These are phyloP conservation scores for Coniosporium tulheliwenetii DNA, from an alignment of 2,329 filamentous ascomycete genomes.

Conservation along the genomic window DNA sequence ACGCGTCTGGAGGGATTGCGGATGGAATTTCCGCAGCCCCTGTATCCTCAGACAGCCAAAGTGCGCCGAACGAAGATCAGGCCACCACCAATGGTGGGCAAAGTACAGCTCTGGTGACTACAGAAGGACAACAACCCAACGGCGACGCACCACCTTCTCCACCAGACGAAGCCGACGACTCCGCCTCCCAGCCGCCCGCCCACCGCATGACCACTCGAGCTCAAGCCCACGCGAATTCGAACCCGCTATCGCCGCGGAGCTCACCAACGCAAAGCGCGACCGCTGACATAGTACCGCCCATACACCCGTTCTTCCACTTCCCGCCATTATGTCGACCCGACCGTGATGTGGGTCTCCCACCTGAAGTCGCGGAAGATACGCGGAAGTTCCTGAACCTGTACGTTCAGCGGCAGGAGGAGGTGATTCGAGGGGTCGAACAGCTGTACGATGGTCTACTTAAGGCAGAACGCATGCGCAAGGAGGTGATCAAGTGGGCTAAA, in stretches of 20 bases:
- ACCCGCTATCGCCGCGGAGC: constrained; percentile 7
- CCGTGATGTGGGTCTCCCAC: constrained; percentile 55
- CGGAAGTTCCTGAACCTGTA: constrained; percentile 59
- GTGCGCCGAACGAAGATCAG: not conserved
- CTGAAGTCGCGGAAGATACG: constrained; percentile 62
- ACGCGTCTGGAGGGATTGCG: not conserved
- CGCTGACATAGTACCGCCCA: constrained; percentile 30
- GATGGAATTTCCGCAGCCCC: not conserved
- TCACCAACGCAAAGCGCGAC: constrained; percentile 13
- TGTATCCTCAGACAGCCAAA: not conserved
- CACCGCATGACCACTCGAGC: constrained; percentile 41
- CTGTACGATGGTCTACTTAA: constrained; percentile 57
- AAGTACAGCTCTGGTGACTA: not conserved
- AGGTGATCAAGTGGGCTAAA: constrained; percentile 61
- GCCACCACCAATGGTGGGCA: not conserved
- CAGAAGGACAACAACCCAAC: not conserved
- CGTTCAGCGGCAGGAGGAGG: constrained; percentile 75
- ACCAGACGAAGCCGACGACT: constrained; percentile 21
- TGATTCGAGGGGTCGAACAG: constrained; percentile 53
- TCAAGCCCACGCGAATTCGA: constrained; percentile 30
- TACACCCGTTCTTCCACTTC: constrained; percentile 62
- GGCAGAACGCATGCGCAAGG: constrained; percentile 55
- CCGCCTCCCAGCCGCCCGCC: constrained; percentile 24
- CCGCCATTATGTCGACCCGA: constrained; percentile 29
- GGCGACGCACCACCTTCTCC: not conserved